Evolutionary conservation across 116 monocot genomes (phyloP).

Genomic region (Dioscorea cayenensis): DNA sequence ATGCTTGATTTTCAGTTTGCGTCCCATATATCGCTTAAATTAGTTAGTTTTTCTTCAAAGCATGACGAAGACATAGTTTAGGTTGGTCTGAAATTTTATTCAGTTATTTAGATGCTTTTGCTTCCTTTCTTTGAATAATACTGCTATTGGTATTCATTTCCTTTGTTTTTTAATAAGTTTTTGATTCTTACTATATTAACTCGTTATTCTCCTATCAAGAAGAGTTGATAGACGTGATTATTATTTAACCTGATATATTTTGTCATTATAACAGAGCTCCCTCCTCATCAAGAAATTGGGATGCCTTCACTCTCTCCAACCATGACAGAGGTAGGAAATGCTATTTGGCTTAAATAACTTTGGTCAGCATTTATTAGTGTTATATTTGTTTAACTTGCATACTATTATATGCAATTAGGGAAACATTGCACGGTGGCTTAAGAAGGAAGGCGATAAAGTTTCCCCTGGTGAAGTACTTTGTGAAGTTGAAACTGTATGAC

Average conservation of each 20-base stretch:
- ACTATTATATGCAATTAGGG: constrained; percentile 34
- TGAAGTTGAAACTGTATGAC: constrained; percentile 90
- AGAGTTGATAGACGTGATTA: not conserved
- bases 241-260: not conserved
- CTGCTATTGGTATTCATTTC: not conserved
- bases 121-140: not conserved
- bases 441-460: constrained; percentile 96
- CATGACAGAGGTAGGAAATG: constrained; percentile 80
- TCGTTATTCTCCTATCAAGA: too few species aligned
- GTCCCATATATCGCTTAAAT: too few species aligned
- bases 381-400: not conserved
- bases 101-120: not conserved
- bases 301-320: constrained; percentile 99
- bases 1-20: too few species aligned
- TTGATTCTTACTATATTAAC: too few species aligned
- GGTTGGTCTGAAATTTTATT: too few species aligned
- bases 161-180: too few species aligned
- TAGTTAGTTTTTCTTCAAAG: too few species aligned
- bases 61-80: too few species aligned
- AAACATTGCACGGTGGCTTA: constrained; percentile 86
- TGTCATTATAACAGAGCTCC: constrained; percentile 49
- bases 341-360: too few species aligned
- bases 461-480: constrained; percentile 94
- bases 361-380: too few species aligned
- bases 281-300: constrained; percentile 84